These are phyloP conservation scores for Neurospora terricola DNA, from an alignment of 495 filamentous ascomycete species.

Conservation along the genomic window DNA sequence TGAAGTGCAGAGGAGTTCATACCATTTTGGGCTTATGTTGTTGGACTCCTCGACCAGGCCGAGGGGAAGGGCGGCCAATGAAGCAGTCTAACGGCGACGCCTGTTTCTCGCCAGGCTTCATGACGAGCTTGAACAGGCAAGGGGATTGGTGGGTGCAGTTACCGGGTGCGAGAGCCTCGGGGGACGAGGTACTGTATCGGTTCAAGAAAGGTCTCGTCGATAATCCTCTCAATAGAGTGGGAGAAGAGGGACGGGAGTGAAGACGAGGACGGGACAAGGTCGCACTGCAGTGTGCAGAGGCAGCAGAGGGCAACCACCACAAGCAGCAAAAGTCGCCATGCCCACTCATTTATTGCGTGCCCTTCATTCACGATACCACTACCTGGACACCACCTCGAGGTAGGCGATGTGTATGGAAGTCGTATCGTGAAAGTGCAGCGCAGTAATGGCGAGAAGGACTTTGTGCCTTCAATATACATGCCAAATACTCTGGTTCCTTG, in stretches of 20 bases:
- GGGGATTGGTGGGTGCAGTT: neutral
- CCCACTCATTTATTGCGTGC: neutral
- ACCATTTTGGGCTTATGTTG: neutral
- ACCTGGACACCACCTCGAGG: neutral
- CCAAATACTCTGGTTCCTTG: neutral
- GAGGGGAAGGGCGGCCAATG: neutral
- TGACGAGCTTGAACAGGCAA: neutral
- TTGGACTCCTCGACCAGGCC: neutral
- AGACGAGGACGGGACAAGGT: neutral
- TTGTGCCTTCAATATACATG: neutral
- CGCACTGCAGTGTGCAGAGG: neutral
- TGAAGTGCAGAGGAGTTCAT: neutral
- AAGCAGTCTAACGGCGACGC: neutral
- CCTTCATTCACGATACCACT: neutral
- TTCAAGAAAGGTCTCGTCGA: neutral
- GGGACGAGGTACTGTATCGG: neutral
- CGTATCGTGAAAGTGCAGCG: neutral
- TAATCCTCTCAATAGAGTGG: neutral
- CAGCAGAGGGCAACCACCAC: neutral
- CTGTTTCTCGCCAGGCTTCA: neutral
- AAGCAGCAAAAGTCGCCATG: neutral
- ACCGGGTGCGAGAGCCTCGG: neutral
- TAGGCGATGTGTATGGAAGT: neutral
- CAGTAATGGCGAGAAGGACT: neutral
- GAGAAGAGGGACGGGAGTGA: neutral